Evolutionary conservation across 371 early-diverging fungal genomes (phyloP).

Genomic region (Mucor lusitanicus): DNA sequence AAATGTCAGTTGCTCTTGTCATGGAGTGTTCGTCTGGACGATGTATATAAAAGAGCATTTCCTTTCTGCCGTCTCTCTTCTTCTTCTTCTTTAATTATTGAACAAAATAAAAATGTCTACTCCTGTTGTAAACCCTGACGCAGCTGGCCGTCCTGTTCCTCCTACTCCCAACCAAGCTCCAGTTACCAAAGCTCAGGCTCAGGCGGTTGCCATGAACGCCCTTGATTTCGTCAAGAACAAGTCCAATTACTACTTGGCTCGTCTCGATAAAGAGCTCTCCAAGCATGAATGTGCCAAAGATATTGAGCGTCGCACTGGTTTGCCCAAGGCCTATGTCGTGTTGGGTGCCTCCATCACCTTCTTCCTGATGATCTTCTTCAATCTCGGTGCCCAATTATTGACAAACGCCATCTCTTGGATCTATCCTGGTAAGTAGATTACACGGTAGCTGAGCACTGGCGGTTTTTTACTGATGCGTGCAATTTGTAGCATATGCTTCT

Average conservation of each 20-base stretch:
- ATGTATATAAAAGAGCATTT: background rate
- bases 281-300: slow-evolving; percentile 64
- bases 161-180: background rate
- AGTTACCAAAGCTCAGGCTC: background rate
- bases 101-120: slow-evolving; percentile 4
- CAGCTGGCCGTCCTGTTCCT: background rate
- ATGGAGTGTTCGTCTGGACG: background rate
- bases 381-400: slow-evolving; percentile 79
- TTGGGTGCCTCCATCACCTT: slow-evolving; percentile 60
- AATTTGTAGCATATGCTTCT: slow-evolving; percentile 26
- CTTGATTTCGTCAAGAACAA: slow-evolving; percentile 7
- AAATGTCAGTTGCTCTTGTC: background rate
- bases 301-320: slow-evolving; percentile 71
- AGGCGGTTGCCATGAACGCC: background rate
- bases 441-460: too few species aligned
- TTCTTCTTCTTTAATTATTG: background rate
- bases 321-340: slow-evolving; percentile 84
- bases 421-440: slow-evolving; percentile 67
- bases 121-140: background rate
- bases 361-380: slow-evolving; percentile 83
- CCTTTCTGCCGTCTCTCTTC: background rate
- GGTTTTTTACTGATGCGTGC: background rate
- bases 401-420: slow-evolving; percentile 86
- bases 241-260: slow-evolving; percentile 1
- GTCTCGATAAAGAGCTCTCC: slow-evolving; percentile 75